Conservation (phyloP, 495 filamentous ascomycete genomes). For the Elaphomyces granulatus region DNA sequence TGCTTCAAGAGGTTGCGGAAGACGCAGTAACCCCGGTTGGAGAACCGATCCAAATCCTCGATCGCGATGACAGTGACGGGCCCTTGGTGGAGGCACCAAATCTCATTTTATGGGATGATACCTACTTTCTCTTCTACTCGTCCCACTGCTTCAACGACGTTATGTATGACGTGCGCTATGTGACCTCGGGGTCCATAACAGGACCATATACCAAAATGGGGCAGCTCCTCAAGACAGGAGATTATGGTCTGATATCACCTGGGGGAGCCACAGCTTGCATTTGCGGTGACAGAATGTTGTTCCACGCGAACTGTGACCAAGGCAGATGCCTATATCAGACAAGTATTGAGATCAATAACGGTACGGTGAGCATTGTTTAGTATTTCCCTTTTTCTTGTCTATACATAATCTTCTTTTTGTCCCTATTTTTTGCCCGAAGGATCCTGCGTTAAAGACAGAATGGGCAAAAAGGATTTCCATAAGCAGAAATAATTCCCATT, state of each 20-base stretch:
- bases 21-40: constrained; percentile 41
- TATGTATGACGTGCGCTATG: constrained; percentile 42
- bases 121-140: constrained; percentile 48
- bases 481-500: no score
- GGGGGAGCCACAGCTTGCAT: constrained; percentile 36
- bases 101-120: constrained; percentile 29
- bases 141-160: constrained; percentile 39
- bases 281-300: constrained; percentile 33
- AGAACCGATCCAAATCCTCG: constrained; percentile 37
- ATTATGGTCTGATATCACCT: constrained; percentile 31
- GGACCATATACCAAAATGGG: constrained; percentile 34
- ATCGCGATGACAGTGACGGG: constrained; percentile 40
- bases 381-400: no score
- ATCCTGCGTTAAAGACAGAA: no score
- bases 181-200: constrained; percentile 28
- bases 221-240: constrained; percentile 24
- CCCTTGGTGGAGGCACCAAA: constrained; percentile 49
- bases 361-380: no score
- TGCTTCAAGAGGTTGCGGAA: constrained; percentile 38
- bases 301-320: constrained; percentile 36
- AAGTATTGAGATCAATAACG: constrained; percentile 17
- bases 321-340: constrained; percentile 28
- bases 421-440: no score
- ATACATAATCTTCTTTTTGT: no score
- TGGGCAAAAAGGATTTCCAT: no score